These are phyloP conservation scores for Epichloe sylvatica DNA, from an alignment of 2,329 filamentous ascomycete genomes.

Conservation along the genomic window DNA sequence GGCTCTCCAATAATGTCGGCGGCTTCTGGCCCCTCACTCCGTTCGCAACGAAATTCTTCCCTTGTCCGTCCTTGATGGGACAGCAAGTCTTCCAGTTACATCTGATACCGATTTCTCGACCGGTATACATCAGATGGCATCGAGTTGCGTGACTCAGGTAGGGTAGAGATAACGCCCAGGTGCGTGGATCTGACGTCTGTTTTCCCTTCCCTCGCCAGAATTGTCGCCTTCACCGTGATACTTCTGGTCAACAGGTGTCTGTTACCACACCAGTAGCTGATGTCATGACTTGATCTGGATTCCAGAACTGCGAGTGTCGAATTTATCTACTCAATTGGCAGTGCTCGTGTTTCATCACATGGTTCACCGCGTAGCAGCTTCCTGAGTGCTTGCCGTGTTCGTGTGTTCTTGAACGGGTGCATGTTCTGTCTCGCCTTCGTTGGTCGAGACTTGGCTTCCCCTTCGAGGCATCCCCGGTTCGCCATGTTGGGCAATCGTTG, in stretches of 20 bases:
- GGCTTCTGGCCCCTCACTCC: background rate
- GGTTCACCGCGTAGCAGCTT: constrained; percentile 1
- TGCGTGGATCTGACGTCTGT: background rate
- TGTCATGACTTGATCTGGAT: background rate
- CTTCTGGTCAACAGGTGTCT: background rate
- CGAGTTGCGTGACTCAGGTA: too few species aligned
- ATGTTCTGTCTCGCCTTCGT: constrained; percentile 24
- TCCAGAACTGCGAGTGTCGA: background rate
- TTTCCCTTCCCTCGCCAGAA: background rate
- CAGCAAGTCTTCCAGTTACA: background rate
- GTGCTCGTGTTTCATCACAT: background rate
- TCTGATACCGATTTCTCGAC: background rate
- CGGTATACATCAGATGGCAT: too few species aligned
- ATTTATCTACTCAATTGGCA: background rate
- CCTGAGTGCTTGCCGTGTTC: constrained; percentile 9
- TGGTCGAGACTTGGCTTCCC: constrained; percentile 33
- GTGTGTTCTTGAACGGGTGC: constrained; percentile 24
- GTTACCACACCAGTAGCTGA: background rate
- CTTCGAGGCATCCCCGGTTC: constrained; percentile 33
- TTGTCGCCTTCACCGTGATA: background rate
- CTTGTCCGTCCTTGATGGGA: background rate
- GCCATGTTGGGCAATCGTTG: constrained; percentile 39
- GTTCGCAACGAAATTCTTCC: background rate
- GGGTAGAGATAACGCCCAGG: too few species aligned
- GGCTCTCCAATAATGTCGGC: background rate